These are phyloP conservation scores for Alternaria sp. DNA, from an alignment of 2,329 filamentous ascomycete species.

Conservation along the genomic window DNA sequence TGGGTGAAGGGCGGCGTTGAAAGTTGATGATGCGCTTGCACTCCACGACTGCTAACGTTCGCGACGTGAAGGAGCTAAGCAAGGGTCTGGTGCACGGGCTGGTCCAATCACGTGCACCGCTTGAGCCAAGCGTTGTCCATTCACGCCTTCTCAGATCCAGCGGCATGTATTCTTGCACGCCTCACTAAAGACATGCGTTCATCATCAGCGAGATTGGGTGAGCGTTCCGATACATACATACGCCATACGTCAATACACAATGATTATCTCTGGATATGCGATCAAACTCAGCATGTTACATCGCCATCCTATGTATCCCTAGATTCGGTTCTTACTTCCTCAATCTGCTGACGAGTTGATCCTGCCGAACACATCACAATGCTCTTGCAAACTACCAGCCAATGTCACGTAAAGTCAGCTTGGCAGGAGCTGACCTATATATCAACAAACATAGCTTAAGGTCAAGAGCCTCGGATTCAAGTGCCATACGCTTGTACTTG, in stretches of 20 bases:
- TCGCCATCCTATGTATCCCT: not conserved
- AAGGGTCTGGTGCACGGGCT: conserved; percentile 21
- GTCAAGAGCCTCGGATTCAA: conserved; percentile 8
- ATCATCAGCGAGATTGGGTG: not conserved
- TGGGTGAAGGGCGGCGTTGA: conserved; percentile 10
- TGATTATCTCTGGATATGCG: not conserved
- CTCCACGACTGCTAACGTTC: conserved; percentile 13
- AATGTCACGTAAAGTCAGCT: not conserved
- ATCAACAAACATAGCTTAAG: conserved; percentile 21
- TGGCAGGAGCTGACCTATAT: conserved; percentile 15
- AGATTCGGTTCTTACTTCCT: not conserved
- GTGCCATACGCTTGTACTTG: not conserved
- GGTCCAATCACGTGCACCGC: conserved; percentile 10
- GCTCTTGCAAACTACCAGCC: conserved; percentile 3
- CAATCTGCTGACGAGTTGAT: not conserved
- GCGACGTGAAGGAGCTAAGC: conserved; percentile 29
- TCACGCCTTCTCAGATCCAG: not conserved
- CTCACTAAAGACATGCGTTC: not conserved
- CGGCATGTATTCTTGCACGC: not conserved
- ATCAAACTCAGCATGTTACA: not conserved
- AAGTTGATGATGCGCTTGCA: conserved; percentile 11
- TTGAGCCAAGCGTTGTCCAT: not conserved
- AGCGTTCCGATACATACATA: not conserved
- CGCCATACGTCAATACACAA: not conserved
- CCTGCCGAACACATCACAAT: not conserved